Evolutionary conservation across 2,329 filamentous ascomycete species (phyloP).

Genomic region (Aspergillus sp.): DNA sequence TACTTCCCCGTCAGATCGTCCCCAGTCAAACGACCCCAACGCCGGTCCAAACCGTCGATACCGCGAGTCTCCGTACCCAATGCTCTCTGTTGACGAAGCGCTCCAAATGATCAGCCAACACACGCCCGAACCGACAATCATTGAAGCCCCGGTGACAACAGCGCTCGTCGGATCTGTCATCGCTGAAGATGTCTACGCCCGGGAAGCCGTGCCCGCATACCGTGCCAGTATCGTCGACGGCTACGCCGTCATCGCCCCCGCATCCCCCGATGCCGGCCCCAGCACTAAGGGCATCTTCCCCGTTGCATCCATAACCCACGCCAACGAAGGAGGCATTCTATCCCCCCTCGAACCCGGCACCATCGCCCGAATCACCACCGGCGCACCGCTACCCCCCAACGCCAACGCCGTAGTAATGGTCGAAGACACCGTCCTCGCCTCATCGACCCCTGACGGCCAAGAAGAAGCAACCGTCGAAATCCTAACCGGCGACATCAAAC

Average conservation of each 20-base stretch:
- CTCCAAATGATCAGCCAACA: slow-evolving; percentile 71
- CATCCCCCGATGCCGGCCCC: slow-evolving; percentile 53
- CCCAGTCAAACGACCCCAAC: slow-evolving; percentile 61
- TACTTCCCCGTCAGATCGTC: slow-evolving; percentile 62
- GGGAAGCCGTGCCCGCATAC: slow-evolving; percentile 87
- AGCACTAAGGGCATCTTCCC: slow-evolving; percentile 79
- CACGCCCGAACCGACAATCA: slow-evolving; percentile 64
- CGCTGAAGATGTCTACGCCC: slow-evolving; percentile 77
- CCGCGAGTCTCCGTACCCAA: slow-evolving; percentile 85
- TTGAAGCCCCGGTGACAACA: slow-evolving; percentile 63
- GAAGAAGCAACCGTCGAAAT: slow-evolving; percentile 92
- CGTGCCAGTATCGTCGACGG: slow-evolving; percentile 96
- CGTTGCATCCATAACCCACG: slow-evolving; percentile 83
- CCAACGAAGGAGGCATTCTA: slow-evolving; percentile 68
- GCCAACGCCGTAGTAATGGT: slow-evolving; percentile 96
- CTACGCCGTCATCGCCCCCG: slow-evolving; percentile 73
- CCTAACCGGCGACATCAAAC: slow-evolving; percentile 70
- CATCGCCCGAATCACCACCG: slow-evolving; percentile 90
- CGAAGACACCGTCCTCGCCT: slow-evolving; percentile 80
- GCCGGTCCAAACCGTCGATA: slow-evolving; percentile 68
- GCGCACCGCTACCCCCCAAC: slow-evolving; percentile 83
- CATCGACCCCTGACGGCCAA: slow-evolving; percentile 72
- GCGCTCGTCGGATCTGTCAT: slow-evolving; percentile 74
- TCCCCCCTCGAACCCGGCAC: slow-evolving; percentile 68
- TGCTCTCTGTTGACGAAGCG: slow-evolving; percentile 84